Evolutionary conservation across 331 rosid species (phyloP).

Genomic region (Erythrophleum ivorense): DNA sequence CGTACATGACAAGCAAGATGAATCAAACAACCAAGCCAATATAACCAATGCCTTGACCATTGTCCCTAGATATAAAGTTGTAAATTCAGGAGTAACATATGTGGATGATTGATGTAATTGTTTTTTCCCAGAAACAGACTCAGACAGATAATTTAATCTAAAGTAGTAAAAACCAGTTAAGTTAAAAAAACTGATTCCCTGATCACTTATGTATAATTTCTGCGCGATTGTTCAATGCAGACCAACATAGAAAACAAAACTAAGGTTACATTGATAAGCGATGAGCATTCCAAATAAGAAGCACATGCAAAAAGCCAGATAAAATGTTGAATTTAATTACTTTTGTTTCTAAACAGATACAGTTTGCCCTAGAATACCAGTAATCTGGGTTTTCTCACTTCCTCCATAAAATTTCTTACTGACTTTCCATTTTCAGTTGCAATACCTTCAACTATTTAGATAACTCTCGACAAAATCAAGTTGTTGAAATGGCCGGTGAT

Average conservation of each 20-base stretch:
- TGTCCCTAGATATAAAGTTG: neutral
- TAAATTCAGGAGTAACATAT: neutral
- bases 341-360: neutral
- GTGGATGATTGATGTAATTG: neutral
- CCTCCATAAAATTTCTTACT: neutral
- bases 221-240: neutral
- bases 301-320: neutral
- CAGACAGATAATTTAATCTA: neutral
- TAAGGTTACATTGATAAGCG: neutral
- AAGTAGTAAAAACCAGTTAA: neutral
- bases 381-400: neutral
- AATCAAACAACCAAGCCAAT: neutral
- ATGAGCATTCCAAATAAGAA: neutral
- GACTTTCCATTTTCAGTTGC: neutral
- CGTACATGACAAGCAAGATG: neutral
- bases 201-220: neutral
- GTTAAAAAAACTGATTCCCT: too few relatives aligned
- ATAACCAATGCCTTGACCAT: neutral
- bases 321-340: neutral
- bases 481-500: neutral
- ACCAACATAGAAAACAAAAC: neutral
- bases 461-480: conserved; percentile 1
- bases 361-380: neutral
- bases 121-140: neutral
- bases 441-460: neutral